phyloP scores from a whole-genome alignment of 2,329 filamentous ascomycete genomes.

The Dactylellina cionopaga region DNA sequence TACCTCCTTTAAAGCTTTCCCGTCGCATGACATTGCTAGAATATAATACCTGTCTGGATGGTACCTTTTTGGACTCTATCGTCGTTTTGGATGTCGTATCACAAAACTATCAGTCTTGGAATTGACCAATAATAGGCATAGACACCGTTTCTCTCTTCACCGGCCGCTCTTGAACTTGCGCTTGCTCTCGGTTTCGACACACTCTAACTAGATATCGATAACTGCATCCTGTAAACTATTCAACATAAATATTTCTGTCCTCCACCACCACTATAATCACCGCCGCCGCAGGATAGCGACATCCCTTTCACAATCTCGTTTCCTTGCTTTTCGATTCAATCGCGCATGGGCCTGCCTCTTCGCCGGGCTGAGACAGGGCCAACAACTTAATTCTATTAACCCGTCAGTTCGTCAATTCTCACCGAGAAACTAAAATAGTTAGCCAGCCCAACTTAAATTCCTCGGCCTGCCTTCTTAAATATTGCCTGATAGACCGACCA shows the following conservation, averaged over 20 bases:
- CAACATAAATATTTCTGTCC: background rate
- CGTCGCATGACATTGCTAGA: slow-evolving; percentile 50
- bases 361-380: slow-evolving; percentile 51
- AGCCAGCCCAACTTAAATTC: slow-evolving; percentile 50
- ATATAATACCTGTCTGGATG: slow-evolving; percentile 30
- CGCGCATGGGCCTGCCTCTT: slow-evolving; percentile 53
- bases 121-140: slow-evolving; percentile 47
- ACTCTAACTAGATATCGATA: background rate
- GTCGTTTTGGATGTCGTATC: slow-evolving; percentile 15
- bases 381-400: slow-evolving; percentile 50
- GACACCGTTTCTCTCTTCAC: background rate
- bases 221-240: too few relatives aligned
- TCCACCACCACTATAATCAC: background rate
- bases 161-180: background rate
- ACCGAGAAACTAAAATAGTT: slow-evolving; percentile 50
- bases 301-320: slow-evolving; percentile 47
- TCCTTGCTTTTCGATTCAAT: slow-evolving; percentile 31
- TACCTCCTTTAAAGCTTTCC: slow-evolving; percentile 48
- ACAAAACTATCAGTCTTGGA: slow-evolving; percentile 14
- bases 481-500: slow-evolving; percentile 53
- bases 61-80: slow-evolving; percentile 13
- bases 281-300: background rate
- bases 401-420: slow-evolving; percentile 35
- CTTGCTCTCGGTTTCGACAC: slow-evolving; percentile 15
- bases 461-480: slow-evolving; percentile 47